Conservation (phyloP, 2,329 filamentous ascomycete genomes). For the Epichloe brachyelytri region DNA sequence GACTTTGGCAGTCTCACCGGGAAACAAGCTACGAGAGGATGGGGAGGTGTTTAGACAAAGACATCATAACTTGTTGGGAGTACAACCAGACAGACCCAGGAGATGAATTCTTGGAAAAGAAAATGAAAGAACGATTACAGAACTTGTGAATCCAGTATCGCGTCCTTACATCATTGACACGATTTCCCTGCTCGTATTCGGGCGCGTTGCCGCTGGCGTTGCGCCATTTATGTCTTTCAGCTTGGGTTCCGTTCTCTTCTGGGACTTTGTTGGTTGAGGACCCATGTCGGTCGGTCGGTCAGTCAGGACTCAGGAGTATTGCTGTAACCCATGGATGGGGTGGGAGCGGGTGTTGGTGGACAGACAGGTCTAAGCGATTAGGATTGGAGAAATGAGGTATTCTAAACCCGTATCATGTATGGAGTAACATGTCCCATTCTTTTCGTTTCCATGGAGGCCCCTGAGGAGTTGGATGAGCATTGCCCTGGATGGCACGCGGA, state of each 20-base stretch:
- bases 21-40: not conserved
- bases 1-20: conserved; percentile 1
- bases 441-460: too few relatives aligned
- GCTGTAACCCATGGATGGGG: not conserved
- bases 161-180: not conserved
- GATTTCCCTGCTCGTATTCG: too few relatives aligned
- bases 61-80: not conserved
- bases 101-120: not conserved
- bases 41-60: conserved; percentile 2
- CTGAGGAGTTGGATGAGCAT: too few relatives aligned
- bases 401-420: too few relatives aligned
- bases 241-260: too few relatives aligned
- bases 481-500: too few relatives aligned
- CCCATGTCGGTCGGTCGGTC: not conserved
- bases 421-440: too few relatives aligned
- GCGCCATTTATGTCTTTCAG: too few relatives aligned
- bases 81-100: not conserved
- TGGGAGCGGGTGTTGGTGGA: too few relatives aligned
- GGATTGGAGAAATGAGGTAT: too few relatives aligned
- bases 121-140: not conserved
- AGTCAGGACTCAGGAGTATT: not conserved
- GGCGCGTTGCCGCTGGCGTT: too few relatives aligned
- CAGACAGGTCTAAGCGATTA: too few relatives aligned
- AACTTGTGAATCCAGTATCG: not conserved
- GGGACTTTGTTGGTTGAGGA: not conserved